These are phyloP conservation scores for Trypanosoma lewisi DNA, from an alignment of 208 protist genomes.

Conservation along the genomic window DNA sequence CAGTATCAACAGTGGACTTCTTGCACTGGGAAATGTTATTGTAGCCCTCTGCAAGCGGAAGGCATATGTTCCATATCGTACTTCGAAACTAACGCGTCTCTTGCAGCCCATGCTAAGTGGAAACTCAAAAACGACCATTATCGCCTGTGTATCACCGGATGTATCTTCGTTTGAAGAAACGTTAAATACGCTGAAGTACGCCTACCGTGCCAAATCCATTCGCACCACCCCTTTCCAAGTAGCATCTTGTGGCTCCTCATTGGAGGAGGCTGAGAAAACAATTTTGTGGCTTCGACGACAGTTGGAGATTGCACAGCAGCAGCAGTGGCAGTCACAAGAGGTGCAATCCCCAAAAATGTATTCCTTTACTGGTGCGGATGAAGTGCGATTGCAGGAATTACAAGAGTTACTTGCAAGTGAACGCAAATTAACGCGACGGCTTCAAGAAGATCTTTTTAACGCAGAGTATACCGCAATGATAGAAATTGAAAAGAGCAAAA, in stretches of 20 bases:
- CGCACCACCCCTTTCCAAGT: conserved; percentile 80
- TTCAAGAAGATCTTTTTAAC: conserved; percentile 83
- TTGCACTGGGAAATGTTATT: conserved; percentile 95
- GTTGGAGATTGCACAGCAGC: conserved; percentile 49
- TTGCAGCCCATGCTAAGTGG: conserved; percentile 93
- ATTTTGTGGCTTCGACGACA: conserved; percentile 64
- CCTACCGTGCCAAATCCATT: conserved; percentile 93
- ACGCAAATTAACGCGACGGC: conserved; percentile 47
- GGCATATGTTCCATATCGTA: conserved; percentile 92
- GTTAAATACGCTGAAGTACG: conserved; percentile 96
- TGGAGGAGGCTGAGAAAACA: conserved; percentile 51
- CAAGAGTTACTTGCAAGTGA: conserved; percentile 41
- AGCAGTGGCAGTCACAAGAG: conserved; percentile 36
- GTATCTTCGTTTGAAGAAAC: conserved; percentile 93
- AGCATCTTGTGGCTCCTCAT: conserved; percentile 14
- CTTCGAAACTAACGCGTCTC: conserved; percentile 94
- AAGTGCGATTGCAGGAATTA: conserved; percentile 11
- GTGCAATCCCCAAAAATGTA: neutral
- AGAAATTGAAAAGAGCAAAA: conserved; percentile 71
- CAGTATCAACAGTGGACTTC: conserved; percentile 91
- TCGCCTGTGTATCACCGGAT: conserved; percentile 93
- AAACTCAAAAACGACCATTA: conserved; percentile 90
- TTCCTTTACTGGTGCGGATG: neutral
- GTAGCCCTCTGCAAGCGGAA: conserved; percentile 80
- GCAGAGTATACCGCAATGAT: conserved; percentile 83